These are phyloP conservation scores for Flaveria ramosissima DNA, from an alignment of 129 eudicot genomes.

Conservation along the genomic window DNA sequence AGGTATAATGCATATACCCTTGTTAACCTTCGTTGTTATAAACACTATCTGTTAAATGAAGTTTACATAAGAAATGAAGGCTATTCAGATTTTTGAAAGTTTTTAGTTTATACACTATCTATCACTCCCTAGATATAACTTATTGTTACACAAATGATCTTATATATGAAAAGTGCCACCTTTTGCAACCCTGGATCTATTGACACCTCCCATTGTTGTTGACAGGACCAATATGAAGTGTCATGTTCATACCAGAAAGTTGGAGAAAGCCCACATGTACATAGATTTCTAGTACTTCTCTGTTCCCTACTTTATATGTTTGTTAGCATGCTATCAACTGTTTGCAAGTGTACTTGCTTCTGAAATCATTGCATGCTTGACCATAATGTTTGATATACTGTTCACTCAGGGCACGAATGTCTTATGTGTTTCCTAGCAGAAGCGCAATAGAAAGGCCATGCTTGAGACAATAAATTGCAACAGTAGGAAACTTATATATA, in stretches of 20 bases:
- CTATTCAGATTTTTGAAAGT: not conserved
- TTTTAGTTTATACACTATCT: constrained; percentile 2
- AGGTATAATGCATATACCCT: constrained; percentile 44
- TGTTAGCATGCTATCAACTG: constrained; percentile 17
- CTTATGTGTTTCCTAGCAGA: not conserved
- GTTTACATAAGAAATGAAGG: constrained; percentile 22
- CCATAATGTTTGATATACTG: constrained; percentile 1
- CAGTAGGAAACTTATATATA: not conserved
- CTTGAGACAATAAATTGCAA: not conserved
- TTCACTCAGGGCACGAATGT: not conserved
- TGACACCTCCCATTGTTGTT: constrained; percentile 27
- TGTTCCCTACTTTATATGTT: constrained; percentile 26
- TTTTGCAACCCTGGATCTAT: constrained; percentile 12
- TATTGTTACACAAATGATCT: constrained; percentile 16
- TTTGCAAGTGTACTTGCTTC: constrained; percentile 8
- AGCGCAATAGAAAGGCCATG: not conserved
- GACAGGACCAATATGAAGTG: constrained; percentile 69
- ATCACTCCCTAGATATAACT: not conserved
- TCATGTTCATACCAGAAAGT: constrained; percentile 59
- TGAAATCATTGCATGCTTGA: not conserved
- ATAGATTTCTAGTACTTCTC: constrained; percentile 66
- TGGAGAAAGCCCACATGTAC: constrained; percentile 71
- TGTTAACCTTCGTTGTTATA: not conserved
- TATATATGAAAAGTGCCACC: constrained; percentile 14
- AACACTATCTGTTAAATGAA: constrained; percentile 14